phyloP scores from a whole-genome alignment of 441 rosid genomes.

The Populus hybrid region DNA sequence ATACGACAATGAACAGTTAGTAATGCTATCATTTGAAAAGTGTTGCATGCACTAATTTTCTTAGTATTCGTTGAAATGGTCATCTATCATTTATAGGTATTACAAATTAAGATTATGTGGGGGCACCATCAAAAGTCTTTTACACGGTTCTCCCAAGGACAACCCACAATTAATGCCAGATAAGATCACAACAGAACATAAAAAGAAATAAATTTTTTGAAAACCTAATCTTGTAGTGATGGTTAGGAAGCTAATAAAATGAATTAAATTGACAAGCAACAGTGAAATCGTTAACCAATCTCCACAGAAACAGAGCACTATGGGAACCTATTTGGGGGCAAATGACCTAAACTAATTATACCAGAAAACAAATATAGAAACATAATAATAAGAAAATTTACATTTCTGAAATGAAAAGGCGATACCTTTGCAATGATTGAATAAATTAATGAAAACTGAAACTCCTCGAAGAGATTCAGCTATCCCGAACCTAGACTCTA shows the following conservation, averaged over 20 bases:
- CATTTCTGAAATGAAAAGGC: background rate
- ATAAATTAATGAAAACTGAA: background rate
- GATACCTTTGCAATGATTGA: background rate
- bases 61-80: too few species aligned
- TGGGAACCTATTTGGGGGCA: background rate
- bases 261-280: background rate
- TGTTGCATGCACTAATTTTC: too few species aligned
- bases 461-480: background rate
- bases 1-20: too few species aligned
- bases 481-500: background rate
- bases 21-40: too few species aligned
- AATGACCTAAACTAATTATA: background rate
- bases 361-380: background rate
- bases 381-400: background rate
- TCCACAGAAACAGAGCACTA: background rate
- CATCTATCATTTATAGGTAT: too few species aligned
- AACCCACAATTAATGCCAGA: too few species aligned
- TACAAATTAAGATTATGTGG: too few species aligned
- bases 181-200: too few species aligned
- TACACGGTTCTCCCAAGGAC: too few species aligned
- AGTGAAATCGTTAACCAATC: background rate
- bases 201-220: too few species aligned
- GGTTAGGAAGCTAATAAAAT: background rate
- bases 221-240: background rate
- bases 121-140: too few species aligned